Conservation (phyloP, 1,139 yeast genomes). For the Diutina neorugosa region DNA sequence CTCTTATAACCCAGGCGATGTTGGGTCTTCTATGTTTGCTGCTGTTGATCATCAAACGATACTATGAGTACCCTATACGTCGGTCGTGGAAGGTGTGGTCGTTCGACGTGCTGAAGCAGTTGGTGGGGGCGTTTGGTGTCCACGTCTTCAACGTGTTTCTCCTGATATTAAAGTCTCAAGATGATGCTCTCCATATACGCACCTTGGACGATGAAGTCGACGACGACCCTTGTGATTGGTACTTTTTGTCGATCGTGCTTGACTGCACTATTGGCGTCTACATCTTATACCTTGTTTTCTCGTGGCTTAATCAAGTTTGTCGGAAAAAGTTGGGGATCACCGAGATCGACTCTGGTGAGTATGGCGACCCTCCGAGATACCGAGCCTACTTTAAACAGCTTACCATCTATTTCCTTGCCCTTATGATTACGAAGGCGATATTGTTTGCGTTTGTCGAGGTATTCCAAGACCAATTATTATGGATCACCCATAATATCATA, state of each 20-base stretch:
- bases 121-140: slow-evolving; percentile 74
- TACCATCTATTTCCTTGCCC: slow-evolving; percentile 47
- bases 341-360: slow-evolving; percentile 72
- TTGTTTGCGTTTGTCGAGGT: slow-evolving; percentile 27
- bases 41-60: slow-evolving; percentile 64
- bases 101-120: slow-evolving; percentile 83
- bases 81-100: slow-evolving; percentile 85
- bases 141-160: slow-evolving; percentile 70
- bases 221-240: slow-evolving; percentile 77
- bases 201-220: slow-evolving; percentile 7
- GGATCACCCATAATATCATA: slow-evolving; percentile 33
- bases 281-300: slow-evolving; percentile 28
- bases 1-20: slow-evolving; percentile 48
- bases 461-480: slow-evolving; percentile 27
- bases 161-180: slow-evolving; percentile 40
- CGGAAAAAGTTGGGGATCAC: slow-evolving; percentile 21
- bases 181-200: slow-evolving; percentile 5
- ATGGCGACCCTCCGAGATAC: slow-evolving; percentile 56
- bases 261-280: slow-evolving; percentile 97
- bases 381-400: slow-evolving; percentile 66
- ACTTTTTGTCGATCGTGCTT: slow-evolving; percentile 72
- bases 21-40: slow-evolving; percentile 70
- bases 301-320: slow-evolving; percentile 31
- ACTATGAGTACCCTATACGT: slow-evolving; percentile 63
- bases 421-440: slow-evolving; percentile 54